These are phyloP conservation scores for Orobanche coerulescens DNA, from an alignment of 257 asterid genomes.

Conservation along the genomic window DNA sequence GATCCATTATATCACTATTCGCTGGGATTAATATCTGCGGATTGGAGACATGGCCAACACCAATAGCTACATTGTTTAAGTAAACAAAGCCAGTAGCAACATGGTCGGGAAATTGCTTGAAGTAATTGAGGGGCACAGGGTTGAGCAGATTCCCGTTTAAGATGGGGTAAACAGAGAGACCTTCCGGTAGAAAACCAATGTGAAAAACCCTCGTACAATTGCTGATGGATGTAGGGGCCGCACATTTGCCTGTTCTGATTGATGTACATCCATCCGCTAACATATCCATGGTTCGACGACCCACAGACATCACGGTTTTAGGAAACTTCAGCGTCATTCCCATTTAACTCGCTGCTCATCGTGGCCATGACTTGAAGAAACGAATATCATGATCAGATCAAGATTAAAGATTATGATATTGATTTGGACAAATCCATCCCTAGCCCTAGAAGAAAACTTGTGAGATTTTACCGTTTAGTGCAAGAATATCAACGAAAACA, in stretches of 20 bases:
- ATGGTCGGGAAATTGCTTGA: constrained; percentile 74
- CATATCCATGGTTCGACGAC: constrained; percentile 30
- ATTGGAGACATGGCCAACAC: constrained; percentile 19
- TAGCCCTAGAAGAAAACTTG: constrained; percentile 2
- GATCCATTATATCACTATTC: too few relatives aligned
- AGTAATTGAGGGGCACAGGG: constrained; percentile 66
- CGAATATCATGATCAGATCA: too few relatives aligned
- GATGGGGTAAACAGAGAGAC: constrained; percentile 71
- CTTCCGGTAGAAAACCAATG: constrained; percentile 77
- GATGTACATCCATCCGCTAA: constrained; percentile 88
- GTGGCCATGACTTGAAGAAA: too few relatives aligned
- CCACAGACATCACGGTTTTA: constrained; percentile 15
- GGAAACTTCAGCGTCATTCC: constrained; percentile 19
- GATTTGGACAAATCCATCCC: constrained; percentile 15
- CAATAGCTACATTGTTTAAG: constrained; percentile 25
- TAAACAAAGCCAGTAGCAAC: constrained; percentile 71
- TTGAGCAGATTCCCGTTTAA: constrained; percentile 47
- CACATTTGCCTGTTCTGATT: constrained; percentile 83
- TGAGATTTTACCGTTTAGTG: too few relatives aligned
- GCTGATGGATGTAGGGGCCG: constrained; percentile 89
- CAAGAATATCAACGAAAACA: too few relatives aligned
- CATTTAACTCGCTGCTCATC: constrained; percentile 27
- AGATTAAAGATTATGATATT: neutral
- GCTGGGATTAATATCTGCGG: constrained; percentile 20
- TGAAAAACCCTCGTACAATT: constrained; percentile 68